Base-by-base conservation (phyloP, 306 rosid genomes). In the Delonix regia region DNA sequence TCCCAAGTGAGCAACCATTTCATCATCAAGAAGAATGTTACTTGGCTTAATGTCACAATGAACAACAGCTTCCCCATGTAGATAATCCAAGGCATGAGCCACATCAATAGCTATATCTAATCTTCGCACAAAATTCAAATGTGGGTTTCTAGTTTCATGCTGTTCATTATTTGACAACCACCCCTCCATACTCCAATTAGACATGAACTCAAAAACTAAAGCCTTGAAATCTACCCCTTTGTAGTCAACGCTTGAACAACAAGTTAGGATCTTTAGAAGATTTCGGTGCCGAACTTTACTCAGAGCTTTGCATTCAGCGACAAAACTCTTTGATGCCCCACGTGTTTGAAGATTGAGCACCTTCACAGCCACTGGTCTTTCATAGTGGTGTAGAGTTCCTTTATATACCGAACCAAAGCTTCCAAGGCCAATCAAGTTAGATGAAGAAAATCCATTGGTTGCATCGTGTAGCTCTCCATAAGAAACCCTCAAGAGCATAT, bases 31-130 rank as follows among this genome's bases (percentile, higher is more conserved):
- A 51, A 88, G 79, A 64, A 85, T 18, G 7, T 85, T 88, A 62
- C 89, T 83, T 36, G 88, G 91, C 53, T 88, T 88, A 12, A 88
- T 16, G 78, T 88, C 88, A 78, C 80, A 82, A 13, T 86, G 92
- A 69, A 84, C 82, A 42, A 88, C 48, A 22, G 65, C 30, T n/a
- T 19, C 28, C 38, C 64, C 82, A 0, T 88, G 88, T 74, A 86
- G 78, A 67, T 88, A 84, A 60, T 86, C 80, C 12, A 88, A 36
- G 1, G 86, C 88, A 4, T 71, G 36, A n/a, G 89, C 88, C 13
- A 85, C 60, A 59, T 83, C 89, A 73, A 85, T 72, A 74, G 85
- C 87, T 22, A 85, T 73, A 6, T 81, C 69, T 25, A 88, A 7
- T 74, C 68, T 68, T 0, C 61, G 73, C 13, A 6, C 5, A 59